Base-by-base conservation (phyloP, 1,284 basidiomycete species). In the Rhodotorula sp. region DNA sequence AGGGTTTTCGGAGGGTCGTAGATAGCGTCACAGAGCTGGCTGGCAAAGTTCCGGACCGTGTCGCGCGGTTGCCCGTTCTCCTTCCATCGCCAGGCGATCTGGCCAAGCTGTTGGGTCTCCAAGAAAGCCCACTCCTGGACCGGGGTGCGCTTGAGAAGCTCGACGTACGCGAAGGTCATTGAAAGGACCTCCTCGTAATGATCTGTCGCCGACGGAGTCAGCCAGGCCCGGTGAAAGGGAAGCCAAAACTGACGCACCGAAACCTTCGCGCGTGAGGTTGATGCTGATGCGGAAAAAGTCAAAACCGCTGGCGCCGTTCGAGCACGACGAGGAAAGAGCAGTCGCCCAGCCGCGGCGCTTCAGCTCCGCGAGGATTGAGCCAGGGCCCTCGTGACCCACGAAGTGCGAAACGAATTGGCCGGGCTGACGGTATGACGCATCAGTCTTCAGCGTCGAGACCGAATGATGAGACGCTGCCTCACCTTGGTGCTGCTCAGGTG, bases 361-460 rank as follows among this genome's bases (percentile, higher is more conserved):
- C 73, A 99, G 85, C 81, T 95, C 93, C 3, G 93, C 93, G 77
- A 94, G 87, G 52, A 73, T 69, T 4, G 68, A 97, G 3, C 96
- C 96, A 34, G 91, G 89, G 3, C 96, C 96, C 83, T 99, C 97
- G 80, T 99, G 94, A 0, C 96, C 96, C 52, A 96, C 82, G 79
- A 95, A 90, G 81, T 97, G 92, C 5, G 88, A 86, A 29, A 98
- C 79, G 80, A 93, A 91, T 74, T 87, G 83, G 1, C 85, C 87
- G 5, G 96, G 96, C 84, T 86, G 56, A 14, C 10, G 12, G 14
- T 1, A 14, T 21, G 15, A 43, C 15, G 23, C 16, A 46, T 51
- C 26, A 54, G 39, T 15, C 3, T 31, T 29, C 7, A 7, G 39
- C 39, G 5, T 1, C 10, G 34, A 46, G 18, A 20, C 20, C n/a